Evolutionary conservation across 2,329 filamentous ascomycete species (phyloP), one percentile per base, ranked within the genome.

Genomic region (Fusarium brachygibbosum): DNA sequence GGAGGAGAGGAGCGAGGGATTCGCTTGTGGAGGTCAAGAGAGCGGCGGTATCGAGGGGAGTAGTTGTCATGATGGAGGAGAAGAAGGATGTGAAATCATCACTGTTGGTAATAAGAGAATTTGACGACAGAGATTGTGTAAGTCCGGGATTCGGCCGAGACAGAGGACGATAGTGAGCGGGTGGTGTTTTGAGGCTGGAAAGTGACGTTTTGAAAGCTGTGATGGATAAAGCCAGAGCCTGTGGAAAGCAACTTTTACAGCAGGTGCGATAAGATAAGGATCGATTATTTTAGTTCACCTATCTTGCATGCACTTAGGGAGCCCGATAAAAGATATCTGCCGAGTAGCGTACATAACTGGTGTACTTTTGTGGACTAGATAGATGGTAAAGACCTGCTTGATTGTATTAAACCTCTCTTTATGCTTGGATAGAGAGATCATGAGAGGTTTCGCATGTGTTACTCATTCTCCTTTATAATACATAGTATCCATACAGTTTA

Each of bases 1-100:
- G 77, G 29, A 82, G 72, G 29, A 84, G 75, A 3, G 82, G 77
- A 4, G 73, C 59, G 42, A 88, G 79, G 28, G 75, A 69, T 48
- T 70, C 63, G 53, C 74, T 66, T 41, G 74, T 63, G 38, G 58
- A 58, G 29, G 63, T 45, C 25, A 68, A 56, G 51, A 55, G 32
- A 29, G 64, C 55, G 31, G 64, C 55, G 31, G 41, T 28, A 56
- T 41, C 52, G 31, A 45, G 58, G 32, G 40, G 49, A 34, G 40
- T 49, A 34, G 28, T 60, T 49, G 58, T 55, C 62, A 63, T 72
- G 61, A 54, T 54, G 63, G 53, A 50, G 60, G 48, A 58, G 34
- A 32, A 16, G 23, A 25, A 38, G 21, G 49, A 31, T 45, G 50
- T 37, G 50, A 42, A 53, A 35, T 41, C 53, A 65, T 55, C 32